A percentile compares a stretch with the other conserved stretches of the same genome.
phyloP scores from a whole-genome alignment of 345 rosid species.

The Mallotus nudiflorus region DNA sequence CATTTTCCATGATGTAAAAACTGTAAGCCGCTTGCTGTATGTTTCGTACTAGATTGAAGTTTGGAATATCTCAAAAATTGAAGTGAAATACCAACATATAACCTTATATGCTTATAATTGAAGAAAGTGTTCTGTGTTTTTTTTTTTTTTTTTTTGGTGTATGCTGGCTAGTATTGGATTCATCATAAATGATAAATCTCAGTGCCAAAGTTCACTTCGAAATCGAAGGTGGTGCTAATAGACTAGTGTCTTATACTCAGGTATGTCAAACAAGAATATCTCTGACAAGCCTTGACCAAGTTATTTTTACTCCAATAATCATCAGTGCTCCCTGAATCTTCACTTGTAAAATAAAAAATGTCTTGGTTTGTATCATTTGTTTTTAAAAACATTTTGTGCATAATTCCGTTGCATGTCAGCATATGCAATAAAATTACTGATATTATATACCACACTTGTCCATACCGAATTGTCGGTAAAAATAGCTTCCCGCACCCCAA shows the following conservation, averaged over 20 bases:
- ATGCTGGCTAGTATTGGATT: too few relatives aligned
- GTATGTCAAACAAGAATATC: not conserved
- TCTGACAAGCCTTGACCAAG: not conserved
- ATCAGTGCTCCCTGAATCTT: not conserved
- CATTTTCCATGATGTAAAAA: not conserved
- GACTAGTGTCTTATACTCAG: not conserved
- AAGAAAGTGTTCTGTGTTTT: too few relatives aligned
- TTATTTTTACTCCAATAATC: not conserved
- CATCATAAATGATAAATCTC: too few relatives aligned
- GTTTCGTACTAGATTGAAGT: not conserved
- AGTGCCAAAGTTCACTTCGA: too few relatives aligned
- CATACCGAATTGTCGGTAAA: not conserved
- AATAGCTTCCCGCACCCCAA: not conserved
- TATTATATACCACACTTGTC: not conserved
- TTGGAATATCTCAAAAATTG: too few relatives aligned
- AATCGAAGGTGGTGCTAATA: too few relatives aligned
- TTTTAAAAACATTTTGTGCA: not conserved
- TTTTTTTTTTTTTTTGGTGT: too few relatives aligned
- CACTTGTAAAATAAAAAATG: not conserved
- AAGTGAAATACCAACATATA: not conserved
- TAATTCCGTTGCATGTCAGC: not conserved
- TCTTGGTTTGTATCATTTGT: not conserved
- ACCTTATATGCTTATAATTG: not conserved
- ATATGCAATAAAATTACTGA: not conserved
- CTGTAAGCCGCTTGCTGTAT: not conserved